Percentiles rank a stretch among this genome's conserved stretches.
Evolutionary conservation across 495 filamentous ascomycete genomes (phyloP).

Genomic region (Lasiosphaeria hispida): DNA sequence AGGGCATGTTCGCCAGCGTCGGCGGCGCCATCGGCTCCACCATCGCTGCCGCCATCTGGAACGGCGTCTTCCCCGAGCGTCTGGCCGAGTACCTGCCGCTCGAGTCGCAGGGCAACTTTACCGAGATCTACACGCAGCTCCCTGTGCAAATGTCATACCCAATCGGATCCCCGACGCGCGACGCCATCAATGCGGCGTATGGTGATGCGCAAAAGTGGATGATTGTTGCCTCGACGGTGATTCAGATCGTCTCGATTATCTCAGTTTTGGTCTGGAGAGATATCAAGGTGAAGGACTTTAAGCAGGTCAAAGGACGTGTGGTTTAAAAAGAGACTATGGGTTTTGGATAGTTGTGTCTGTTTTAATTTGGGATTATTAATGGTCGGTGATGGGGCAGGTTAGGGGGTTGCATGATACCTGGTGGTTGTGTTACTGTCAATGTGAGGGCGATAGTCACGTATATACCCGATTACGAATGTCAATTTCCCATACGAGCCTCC

Average conservation of each 20-base stretch:
- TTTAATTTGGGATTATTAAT: too few relatives aligned
- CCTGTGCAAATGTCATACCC: constrained; percentile 51
- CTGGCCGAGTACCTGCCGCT: constrained; percentile 58
- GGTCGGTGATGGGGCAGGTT: too few relatives aligned
- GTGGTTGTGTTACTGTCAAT: too few relatives aligned
- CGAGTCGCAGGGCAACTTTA: constrained; percentile 43
- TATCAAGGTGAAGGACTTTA: constrained; percentile 54
- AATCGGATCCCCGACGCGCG: constrained; percentile 46
- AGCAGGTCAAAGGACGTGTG: constrained; percentile 36
- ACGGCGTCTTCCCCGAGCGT: constrained; percentile 52
- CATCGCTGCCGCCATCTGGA: constrained; percentile 67
- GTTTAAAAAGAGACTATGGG: constrained; percentile 4
- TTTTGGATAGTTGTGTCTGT: too few relatives aligned
- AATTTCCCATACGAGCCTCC: too few relatives aligned
- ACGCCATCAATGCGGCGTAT: constrained; percentile 57
- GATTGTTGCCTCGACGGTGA: constrained; percentile 52
- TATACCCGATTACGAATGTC: too few relatives aligned
- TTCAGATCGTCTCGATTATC: constrained; percentile 49
- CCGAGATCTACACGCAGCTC: constrained; percentile 54
- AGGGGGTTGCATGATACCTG: too few relatives aligned
- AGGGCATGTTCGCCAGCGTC: constrained; percentile 58
- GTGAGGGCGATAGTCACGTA: too few relatives aligned
- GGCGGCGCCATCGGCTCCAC: constrained; percentile 64
- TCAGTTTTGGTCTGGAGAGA: constrained; percentile 52
- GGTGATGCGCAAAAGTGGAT: constrained; percentile 54